phyloP scores from a whole-genome alignment of 768 basidiomycete species.

The Nevesoporus exiguus region DNA sequence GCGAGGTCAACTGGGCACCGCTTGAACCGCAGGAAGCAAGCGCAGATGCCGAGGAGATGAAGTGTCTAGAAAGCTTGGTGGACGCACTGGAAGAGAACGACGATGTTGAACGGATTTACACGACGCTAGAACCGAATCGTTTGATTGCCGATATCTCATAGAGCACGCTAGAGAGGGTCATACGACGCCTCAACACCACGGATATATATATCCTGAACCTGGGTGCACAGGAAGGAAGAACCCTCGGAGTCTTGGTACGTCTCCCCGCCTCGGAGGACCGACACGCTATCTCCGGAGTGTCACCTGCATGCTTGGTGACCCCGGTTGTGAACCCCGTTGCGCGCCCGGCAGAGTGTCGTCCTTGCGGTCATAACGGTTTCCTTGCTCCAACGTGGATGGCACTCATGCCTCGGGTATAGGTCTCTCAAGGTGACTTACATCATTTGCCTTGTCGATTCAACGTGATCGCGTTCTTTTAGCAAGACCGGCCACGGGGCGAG shows the following conservation, averaged over 20 bases:
- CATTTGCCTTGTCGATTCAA: slow-evolving; percentile 1
- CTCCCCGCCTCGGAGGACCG: neutral
- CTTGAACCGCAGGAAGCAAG: slow-evolving; percentile 36
- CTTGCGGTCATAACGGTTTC: neutral
- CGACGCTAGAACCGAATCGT: slow-evolving; percentile 40
- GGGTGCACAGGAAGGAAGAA: neutral
- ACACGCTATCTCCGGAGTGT: neutral
- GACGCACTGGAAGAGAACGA: slow-evolving; percentile 53
- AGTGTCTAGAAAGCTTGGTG: slow-evolving; percentile 42
- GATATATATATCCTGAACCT: neutral
- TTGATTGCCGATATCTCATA: slow-evolving; percentile 23
- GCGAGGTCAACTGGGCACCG: slow-evolving; percentile 56
- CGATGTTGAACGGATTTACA: slow-evolving; percentile 59
- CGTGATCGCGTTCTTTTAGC: neutral
- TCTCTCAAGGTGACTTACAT: slow-evolving; percentile 7
- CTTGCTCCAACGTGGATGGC: neutral
- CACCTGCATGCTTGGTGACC: neutral
- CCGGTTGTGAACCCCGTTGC: neutral
- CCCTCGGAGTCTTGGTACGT: neutral
- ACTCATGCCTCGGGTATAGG: neutral
- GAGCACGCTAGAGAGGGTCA: slow-evolving; percentile 5
- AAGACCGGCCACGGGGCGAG: slow-evolving; percentile 1
- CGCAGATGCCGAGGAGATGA: slow-evolving; percentile 36
- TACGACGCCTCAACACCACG: neutral
- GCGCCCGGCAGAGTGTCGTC: neutral